A percentile compares a stretch with the other conserved stretches of the same genome.
phyloP scores from a whole-genome alignment of 2,329 filamentous ascomycete genomes.

The Colletotrichum simmondsii region DNA sequence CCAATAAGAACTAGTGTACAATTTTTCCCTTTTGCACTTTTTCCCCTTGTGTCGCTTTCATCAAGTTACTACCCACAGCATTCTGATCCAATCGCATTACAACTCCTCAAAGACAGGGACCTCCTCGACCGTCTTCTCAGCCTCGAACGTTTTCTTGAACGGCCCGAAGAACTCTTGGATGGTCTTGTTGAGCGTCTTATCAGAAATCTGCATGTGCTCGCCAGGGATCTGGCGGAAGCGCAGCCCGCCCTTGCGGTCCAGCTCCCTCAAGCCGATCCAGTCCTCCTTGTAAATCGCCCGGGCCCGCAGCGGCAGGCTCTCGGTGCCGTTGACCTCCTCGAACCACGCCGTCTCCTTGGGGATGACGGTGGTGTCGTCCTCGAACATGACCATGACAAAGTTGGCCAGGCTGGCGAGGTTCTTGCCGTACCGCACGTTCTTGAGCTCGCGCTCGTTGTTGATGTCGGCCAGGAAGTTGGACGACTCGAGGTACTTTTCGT shows the following conservation, averaged over 20 bases:
- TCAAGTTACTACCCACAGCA: neutral
- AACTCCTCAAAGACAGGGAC: constrained; percentile 48
- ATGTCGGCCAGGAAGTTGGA: constrained; percentile 95
- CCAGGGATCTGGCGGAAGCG: constrained; percentile 80
- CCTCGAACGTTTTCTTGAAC: constrained; percentile 49
- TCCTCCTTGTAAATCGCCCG: constrained; percentile 85
- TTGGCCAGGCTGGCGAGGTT: constrained; percentile 78
- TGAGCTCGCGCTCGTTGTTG: constrained; percentile 86
- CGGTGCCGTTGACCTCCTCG: constrained; percentile 81
- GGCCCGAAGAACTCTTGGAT: constrained; percentile 77
- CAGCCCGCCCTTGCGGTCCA: constrained; percentile 84
- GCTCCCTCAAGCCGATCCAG: constrained; percentile 85
- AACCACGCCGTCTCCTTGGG: constrained; percentile 96
- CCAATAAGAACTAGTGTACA: constrained; percentile 32
- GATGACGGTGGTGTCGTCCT: constrained; percentile 84
- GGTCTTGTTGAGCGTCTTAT: constrained; percentile 72
- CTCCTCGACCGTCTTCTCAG: constrained; percentile 36
- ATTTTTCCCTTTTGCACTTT: constrained; percentile 19
- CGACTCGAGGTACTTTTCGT: constrained; percentile 79
- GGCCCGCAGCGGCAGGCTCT: constrained; percentile 74
- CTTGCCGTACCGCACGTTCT: constrained; percentile 79
- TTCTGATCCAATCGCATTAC: constrained; percentile 38
- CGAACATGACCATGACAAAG: constrained; percentile 91
- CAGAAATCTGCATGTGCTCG: constrained; percentile 83
- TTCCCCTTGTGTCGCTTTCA: neutral